Evolutionary conservation across 1,284 basidiomycete species (phyloP), one percentile per base, ranked within the genome.

Genomic region (Coriolopsis trogii): DNA sequence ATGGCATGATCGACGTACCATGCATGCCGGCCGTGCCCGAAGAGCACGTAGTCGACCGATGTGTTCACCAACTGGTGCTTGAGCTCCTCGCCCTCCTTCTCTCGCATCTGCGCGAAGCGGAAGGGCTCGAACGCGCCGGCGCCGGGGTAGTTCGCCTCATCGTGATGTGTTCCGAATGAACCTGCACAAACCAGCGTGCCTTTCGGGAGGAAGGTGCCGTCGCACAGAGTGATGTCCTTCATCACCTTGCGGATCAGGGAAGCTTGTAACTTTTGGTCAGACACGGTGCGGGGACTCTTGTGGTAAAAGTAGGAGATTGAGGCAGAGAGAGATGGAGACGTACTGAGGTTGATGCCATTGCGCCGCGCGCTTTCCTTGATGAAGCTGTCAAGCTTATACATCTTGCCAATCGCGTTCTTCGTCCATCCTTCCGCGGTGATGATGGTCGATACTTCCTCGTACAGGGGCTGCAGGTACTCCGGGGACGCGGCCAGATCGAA

Each of bases 381-480:
- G 61, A 82, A 80, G 55, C 79, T 81, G 55, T 82, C 80, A 20
- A 82, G 56, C 50, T 77, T 77, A 49, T 66, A 63, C 72, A 82
- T 73, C 48, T 75, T 77, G 10, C 58, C 63, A 46, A 82, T 63
- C 0, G 73, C 66, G 0, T 60, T 59, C 56, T 80, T 79, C 1
- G 72, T 74, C 75, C 78, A 79, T 0, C 79, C 78, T 23, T 78
- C 69, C 20, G 65, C 61, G 0, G 56, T 52, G 7, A 75, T 55
- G 6, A 74, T 62, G 2, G 46, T 33, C 25, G 75, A 73, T 0
- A 78, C 66, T 60, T 82, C 80, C 29, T 78, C 73, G 4, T 79
- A 72, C 26, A 82, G 60, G 1, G 69, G 69, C 15, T 67, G 58
- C 13, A 76, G 58, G 41, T 73, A 75, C 29, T 75, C 63, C 0